phyloP scores from a whole-genome alignment of 768 basidiomycete genomes.

The Mycena venus region DNA sequence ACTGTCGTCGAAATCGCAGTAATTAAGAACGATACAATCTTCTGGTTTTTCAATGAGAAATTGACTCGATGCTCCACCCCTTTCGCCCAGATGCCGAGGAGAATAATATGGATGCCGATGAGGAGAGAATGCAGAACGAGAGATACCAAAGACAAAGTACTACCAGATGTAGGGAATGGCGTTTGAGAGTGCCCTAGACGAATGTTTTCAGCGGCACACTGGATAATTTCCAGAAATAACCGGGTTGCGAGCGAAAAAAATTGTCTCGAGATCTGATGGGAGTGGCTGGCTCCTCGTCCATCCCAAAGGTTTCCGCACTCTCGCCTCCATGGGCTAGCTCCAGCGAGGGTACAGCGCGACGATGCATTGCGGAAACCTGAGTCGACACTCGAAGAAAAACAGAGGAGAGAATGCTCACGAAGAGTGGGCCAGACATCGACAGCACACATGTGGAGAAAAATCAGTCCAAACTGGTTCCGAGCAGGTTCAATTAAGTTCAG shows the following conservation, averaged over 20 bases:
- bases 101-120: neutral
- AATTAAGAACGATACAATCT: neutral
- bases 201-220: neutral
- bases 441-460: too few species aligned
- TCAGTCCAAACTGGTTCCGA: too few species aligned
- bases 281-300: neutral
- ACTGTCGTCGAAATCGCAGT: slow-evolving; percentile 8
- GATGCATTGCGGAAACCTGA: too few species aligned
- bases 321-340: neutral
- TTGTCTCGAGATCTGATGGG: neutral
- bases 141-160: neutral
- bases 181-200: neutral
- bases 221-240: too few species aligned
- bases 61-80: neutral
- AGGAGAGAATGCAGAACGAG: slow-evolving; percentile 1
- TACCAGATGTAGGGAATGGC: neutral
- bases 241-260: neutral
- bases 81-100: neutral
- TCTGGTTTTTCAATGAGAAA: neutral
- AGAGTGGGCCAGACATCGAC: too few species aligned
- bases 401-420: too few species aligned
- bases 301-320: neutral
- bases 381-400: too few species aligned
- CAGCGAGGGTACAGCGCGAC: neutral
- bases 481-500: too few species aligned